Evolutionary conservation across 1,284 basidiomycete species (phyloP).

Genomic region (Exobasidium cylindrosporum): DNA sequence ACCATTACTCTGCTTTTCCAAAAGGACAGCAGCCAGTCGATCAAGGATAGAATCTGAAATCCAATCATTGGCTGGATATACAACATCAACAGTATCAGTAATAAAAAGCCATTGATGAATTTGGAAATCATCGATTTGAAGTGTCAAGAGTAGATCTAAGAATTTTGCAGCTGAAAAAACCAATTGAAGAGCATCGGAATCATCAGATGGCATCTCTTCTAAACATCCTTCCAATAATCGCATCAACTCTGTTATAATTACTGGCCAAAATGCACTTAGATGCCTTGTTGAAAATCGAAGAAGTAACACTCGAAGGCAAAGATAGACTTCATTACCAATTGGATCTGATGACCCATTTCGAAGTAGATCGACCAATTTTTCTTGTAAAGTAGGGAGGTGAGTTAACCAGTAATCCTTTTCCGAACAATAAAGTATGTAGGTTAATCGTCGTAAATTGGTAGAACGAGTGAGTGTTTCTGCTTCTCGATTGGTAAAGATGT

Average conservation of each 20-base stretch:
- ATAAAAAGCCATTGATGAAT: conserved; percentile 99
- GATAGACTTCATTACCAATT: conserved; percentile 66
- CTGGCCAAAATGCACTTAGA: conserved; percentile 93
- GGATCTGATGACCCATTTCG: conserved; percentile 72
- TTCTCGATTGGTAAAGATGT: conserved; percentile 94
- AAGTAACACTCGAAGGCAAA: conserved; percentile 85
- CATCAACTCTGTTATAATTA: conserved; percentile 60
- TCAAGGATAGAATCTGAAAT: conserved; percentile 84
- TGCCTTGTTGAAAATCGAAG: conserved; percentile 90
- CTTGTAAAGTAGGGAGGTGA: conserved; percentile 87
- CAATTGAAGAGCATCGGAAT: conserved; percentile 76
- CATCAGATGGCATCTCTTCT: conserved; percentile 62
- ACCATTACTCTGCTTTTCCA: conserved; percentile 54
- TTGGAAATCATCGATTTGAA: conserved; percentile 97
- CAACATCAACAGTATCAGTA: conserved; percentile 92
- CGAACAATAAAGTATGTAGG: conserved; percentile 72
- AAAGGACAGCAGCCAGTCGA: conserved; percentile 70
- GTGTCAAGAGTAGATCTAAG: conserved; percentile 80
- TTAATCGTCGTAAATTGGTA: conserved; percentile 79
- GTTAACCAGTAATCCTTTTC: conserved; percentile 86
- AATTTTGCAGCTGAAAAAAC: conserved; percentile 88
- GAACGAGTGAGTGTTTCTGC: conserved; percentile 87
- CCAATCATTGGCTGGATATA: conserved; percentile 81
- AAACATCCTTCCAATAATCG: conserved; percentile 61
- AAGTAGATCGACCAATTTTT: conserved; percentile 90